Conservation (phyloP, 208 protist genomes). For the Herpetomonas samuelpessoai region DNA sequence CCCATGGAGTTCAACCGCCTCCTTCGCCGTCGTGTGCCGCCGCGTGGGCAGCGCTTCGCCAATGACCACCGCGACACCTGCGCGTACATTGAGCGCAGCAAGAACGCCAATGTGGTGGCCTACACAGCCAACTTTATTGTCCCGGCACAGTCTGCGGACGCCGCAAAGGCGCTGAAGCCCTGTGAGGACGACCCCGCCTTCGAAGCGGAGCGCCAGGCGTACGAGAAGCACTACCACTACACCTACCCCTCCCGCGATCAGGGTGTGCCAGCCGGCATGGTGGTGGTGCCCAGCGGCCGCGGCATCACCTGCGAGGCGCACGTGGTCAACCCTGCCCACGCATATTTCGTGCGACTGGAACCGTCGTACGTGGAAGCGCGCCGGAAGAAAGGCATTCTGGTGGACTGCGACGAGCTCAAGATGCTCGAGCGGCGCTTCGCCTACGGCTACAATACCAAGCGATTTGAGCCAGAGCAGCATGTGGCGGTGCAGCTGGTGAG, state of each 20-base stretch:
- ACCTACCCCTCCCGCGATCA: no score
- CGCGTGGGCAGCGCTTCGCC: constrained; percentile 58
- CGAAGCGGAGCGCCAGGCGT: not conserved
- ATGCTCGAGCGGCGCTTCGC: constrained; percentile 37
- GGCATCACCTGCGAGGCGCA: constrained; percentile 14
- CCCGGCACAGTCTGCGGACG: no score
- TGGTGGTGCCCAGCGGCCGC: constrained; percentile 8
- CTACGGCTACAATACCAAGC: constrained; percentile 30
- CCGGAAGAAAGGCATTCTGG: constrained; percentile 13
- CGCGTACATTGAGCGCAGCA: constrained; percentile 78
- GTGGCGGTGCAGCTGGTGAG: not conserved
- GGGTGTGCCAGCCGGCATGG: no score
- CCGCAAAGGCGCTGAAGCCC: no score
- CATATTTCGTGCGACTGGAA: constrained; percentile 44
- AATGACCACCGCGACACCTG: constrained; percentile 75
- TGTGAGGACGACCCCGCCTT: no score
- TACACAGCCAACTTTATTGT: constrained; percentile 53
- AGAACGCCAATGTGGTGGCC: constrained; percentile 76
- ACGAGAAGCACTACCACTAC: no score
- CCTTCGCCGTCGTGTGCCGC: constrained; percentile 26
- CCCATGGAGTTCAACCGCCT: constrained; percentile 36
- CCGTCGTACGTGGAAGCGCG: constrained; percentile 20
- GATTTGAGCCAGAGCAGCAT: constrained; percentile 9
- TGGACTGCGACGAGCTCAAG: constrained; percentile 34
- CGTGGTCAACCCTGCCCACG: constrained; percentile 25